A percentile compares a stretch with the other conserved stretches of the same genome.
Conservation (phyloP, 192 early-diverging fungal species). For the Ambispora gerdemannii region DNA sequence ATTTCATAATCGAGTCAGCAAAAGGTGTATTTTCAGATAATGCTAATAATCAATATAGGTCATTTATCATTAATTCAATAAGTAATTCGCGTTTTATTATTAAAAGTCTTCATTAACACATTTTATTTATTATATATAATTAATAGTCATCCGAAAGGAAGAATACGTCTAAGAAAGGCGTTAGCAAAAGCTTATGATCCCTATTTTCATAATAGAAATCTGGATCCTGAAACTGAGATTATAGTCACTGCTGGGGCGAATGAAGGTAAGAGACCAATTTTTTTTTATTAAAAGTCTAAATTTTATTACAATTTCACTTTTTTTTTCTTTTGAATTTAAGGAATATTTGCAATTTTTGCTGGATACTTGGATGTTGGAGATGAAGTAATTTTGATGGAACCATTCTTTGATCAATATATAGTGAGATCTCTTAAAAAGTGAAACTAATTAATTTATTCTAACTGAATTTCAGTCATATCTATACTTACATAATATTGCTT, state of each 20-base stretch:
- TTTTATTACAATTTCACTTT: too few species aligned
- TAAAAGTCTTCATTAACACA: too few species aligned
- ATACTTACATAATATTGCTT: too few species aligned
- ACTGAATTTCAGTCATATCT: too few species aligned
- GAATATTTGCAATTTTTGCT: conserved; percentile 75
- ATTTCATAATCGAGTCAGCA: conserved; percentile 81
- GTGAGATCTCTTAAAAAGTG: too few species aligned
- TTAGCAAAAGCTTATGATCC: conserved; percentile 74
- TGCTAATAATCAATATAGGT: conserved; percentile 86
- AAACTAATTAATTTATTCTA: too few species aligned
- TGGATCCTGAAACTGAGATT: conserved; percentile 80
- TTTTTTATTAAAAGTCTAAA: conserved; percentile 10
- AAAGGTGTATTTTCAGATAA: conserved; percentile 58
- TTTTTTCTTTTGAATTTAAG: conserved; percentile 32
- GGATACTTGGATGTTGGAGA: conserved; percentile 77
- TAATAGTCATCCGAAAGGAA: conserved; percentile 59
- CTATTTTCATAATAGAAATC: conserved; percentile 53
- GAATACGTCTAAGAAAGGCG: conserved; percentile 60
- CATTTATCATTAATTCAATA: conserved; percentile 35
- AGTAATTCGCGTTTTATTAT: too few species aligned
- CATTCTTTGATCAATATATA: conserved; percentile 94
- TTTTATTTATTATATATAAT: background rate
- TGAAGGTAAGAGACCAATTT: conserved; percentile 54
- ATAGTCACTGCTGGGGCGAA: conserved; percentile 89
- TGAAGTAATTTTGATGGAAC: conserved; percentile 93